Evolutionary conservation across 495 filamentous ascomycete species (phyloP), one percentile per base, ranked within the genome.

Genomic region (Xylaria intraflava): DNA sequence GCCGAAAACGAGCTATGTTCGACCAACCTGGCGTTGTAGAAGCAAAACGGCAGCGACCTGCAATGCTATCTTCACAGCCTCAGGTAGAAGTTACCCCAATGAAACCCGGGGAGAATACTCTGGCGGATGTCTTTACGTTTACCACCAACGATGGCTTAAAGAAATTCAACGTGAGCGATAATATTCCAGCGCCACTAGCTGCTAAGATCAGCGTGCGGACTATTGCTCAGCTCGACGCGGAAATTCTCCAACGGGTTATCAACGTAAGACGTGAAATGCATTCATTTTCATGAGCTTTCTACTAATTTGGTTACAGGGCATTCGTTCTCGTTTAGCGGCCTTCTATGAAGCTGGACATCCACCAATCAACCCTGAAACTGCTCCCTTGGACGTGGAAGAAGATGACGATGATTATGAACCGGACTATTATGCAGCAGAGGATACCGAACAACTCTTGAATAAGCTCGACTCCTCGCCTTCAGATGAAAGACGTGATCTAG

Each of bases 331-430:
- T 57, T 70, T 69, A 5, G 42, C 52, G 4, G 57, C 66, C 59
- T 71, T 67, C 53, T 65, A 64, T n/a, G 62, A 50, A 20, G 62
- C 58, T 12, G 64, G 72, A 38, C 69, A 72, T 44, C 61, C 76
- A 8, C 69, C 66, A 1, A 49, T 78, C 8, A 75, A 78, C 51
- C 65, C 77, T 2, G 72, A 76, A 12, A 76, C 71, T 1, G 66
- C 72, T 8, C 74, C 75, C 1, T 62, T 78, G 8, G 78, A 71
- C 19, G 72, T 80, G 0, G 84, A 83, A n/a, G 88, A 92, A 6
- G 90, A 95, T 16, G 90, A 95, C 12, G 90, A 91, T 46, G 85
- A 90, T 51, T 94, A 95, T 60, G 89, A 94, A 56, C 89, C 89
- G 0, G 85, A 93, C 68, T 91, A 87, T 60, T 78, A 85, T 49